Evolutionary conservation across 2,329 filamentous ascomycete species (phyloP).

Genomic region (Penicillium corylophilum): DNA sequence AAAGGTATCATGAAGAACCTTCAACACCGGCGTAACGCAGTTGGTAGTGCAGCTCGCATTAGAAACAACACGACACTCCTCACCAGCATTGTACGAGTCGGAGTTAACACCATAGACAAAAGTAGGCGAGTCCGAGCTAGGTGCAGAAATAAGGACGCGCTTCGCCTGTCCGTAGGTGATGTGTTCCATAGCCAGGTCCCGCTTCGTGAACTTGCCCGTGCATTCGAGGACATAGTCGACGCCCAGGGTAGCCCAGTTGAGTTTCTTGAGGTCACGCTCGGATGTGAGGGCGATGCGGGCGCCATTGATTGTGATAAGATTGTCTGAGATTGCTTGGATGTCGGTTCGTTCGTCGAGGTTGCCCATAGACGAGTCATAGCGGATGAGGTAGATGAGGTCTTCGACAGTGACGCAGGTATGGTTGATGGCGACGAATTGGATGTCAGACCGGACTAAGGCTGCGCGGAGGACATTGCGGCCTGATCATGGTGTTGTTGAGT

Average conservation of each 20-base stretch:
- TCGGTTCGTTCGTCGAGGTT: constrained; percentile 97
- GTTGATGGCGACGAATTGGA: constrained; percentile 31
- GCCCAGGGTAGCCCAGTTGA: constrained; percentile 27
- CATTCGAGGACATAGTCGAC: constrained; percentile 32
- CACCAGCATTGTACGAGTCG: constrained; percentile 22
- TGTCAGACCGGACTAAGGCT: constrained; percentile 22
- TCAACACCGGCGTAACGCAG: constrained; percentile 33
- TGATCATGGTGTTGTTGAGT: not conserved
- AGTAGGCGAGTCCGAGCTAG: constrained; percentile 69
- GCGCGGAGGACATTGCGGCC: constrained; percentile 64
- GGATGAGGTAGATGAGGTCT: constrained; percentile 32
- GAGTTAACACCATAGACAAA: constrained; percentile 36
- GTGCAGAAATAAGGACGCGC: constrained; percentile 68
- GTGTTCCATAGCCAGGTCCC: constrained; percentile 81
- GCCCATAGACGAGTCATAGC: constrained; percentile 54
- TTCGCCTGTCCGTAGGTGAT: constrained; percentile 78
- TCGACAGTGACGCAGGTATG: constrained; percentile 30
- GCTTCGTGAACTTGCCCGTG: constrained; percentile 65
- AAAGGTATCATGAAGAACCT: constrained; percentile 31
- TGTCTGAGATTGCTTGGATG: constrained; percentile 86
- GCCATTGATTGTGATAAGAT: constrained; percentile 56
- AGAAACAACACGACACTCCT: constrained; percentile 27
- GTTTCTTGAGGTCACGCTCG: constrained; percentile 28
- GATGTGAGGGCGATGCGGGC: constrained; percentile 26
- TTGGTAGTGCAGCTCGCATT: constrained; percentile 37